Evolutionary conservation across 2,329 filamentous ascomycete genomes (phyloP).

Genomic region (Sporothrix humicola): DNA sequence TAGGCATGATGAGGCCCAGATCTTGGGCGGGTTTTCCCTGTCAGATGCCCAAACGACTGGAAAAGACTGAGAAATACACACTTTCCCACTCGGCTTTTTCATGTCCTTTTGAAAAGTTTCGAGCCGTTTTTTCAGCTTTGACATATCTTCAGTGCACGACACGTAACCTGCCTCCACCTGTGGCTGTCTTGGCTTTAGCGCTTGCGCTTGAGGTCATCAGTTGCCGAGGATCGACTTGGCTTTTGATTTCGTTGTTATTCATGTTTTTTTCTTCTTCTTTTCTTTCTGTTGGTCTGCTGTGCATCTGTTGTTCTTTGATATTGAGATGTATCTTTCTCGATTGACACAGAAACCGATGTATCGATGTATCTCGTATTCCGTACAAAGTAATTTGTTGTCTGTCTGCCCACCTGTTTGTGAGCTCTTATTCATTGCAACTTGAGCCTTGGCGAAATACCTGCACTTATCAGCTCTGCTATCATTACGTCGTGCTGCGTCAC

Average conservation of each 20-base stretch:
- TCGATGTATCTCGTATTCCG: neutral
- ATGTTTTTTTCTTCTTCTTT: neutral
- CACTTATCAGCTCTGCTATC: conserved; percentile 13
- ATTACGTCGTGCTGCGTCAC: conserved; percentile 28
- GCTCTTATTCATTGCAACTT: neutral
- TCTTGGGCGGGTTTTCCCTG: neutral
- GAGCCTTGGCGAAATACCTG: conserved; percentile 5
- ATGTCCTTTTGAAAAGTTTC: neutral
- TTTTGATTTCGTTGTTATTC: neutral
- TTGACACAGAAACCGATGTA: neutral
- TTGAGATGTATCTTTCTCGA: neutral
- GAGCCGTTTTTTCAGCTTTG: neutral
- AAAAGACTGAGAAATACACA: neutral
- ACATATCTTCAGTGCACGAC: neutral
- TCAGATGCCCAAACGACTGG: neutral
- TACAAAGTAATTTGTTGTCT: neutral
- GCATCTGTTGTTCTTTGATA: neutral
- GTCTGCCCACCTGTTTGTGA: neutral
- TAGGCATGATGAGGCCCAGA: conserved; percentile 6
- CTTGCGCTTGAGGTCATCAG: conserved; percentile 16
- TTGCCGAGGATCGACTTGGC: conserved; percentile 10
- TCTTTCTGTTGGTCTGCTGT: no score
- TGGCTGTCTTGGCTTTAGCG: conserved; percentile 17
- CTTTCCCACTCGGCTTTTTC: neutral
- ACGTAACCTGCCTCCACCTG: conserved; percentile 26